Conservation (phyloP, 495 filamentous ascomycete genomes). For the Schizothecium vesticola region DNA sequence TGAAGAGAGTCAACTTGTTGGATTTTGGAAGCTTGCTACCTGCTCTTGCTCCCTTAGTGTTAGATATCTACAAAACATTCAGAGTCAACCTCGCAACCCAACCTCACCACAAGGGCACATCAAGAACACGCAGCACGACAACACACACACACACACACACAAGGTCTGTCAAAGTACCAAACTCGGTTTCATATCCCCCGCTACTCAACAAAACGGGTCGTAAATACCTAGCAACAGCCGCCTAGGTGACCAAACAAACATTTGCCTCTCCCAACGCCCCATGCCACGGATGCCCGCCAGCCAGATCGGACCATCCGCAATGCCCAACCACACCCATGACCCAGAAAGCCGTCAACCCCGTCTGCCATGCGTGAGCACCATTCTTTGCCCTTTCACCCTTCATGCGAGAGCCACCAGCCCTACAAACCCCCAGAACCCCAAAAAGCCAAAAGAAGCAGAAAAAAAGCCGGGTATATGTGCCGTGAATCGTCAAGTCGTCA, state of each 20-base stretch:
- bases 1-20: background rate
- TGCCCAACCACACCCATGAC: background rate
- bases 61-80: background rate
- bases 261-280: background rate
- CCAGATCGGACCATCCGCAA: background rate
- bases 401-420: background rate
- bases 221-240: background rate
- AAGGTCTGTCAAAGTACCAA: background rate
- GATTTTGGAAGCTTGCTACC: background rate
- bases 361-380: conserved; percentile 3
- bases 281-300: background rate
- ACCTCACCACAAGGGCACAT: background rate
- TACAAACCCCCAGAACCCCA: background rate
- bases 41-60: no score
- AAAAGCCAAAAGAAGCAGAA: background rate
- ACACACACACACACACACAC: background rate
- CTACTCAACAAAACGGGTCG: background rate
- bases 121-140: background rate
- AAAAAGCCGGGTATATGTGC: conserved; percentile 7
- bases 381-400: background rate
- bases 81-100: background rate
- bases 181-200: background rate
- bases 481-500: conserved; percentile 6
- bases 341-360: background rate
- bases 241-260: background rate